Evolutionary conservation across 1,139 yeast genomes (phyloP).

Genomic region (Kurtzmaniella natalensis): DNA sequence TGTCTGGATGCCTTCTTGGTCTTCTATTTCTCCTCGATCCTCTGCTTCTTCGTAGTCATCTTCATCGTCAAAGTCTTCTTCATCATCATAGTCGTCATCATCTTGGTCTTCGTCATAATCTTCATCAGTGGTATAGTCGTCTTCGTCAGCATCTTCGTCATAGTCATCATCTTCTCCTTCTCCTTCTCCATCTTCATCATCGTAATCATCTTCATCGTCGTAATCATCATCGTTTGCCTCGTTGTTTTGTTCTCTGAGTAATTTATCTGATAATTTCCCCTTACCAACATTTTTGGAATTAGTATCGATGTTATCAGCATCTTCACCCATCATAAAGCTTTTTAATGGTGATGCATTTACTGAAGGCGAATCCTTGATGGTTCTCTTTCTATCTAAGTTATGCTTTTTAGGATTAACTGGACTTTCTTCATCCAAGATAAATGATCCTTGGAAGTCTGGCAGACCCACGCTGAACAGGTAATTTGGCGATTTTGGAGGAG

Average conservation of each 20-base stretch:
- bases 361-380: neutral
- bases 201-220: conserved; percentile 20
- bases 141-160: conserved; percentile 21
- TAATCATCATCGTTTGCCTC: conserved; percentile 23
- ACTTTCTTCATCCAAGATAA: conserved; percentile 1
- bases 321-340: conserved; percentile 31
- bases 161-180: conserved; percentile 23
- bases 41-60: conserved; percentile 8
- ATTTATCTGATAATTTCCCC: too few relatives aligned
- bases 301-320: conserved; percentile 26
- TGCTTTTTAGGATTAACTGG: neutral
- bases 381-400: neutral
- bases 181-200: conserved; percentile 20
- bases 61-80: conserved; percentile 9
- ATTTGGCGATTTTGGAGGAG: conserved; percentile 12
- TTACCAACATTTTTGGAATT: too few relatives aligned
- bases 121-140: conserved; percentile 13
- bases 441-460: conserved; percentile 1
- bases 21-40: conserved; percentile 6
- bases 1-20: conserved; percentile 4
- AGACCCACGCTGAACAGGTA: neutral
- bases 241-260: too few relatives aligned
- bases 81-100: conserved; percentile 11
- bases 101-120: conserved; percentile 13
- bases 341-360: conserved; percentile 36